A percentile compares a stretch with the other conserved stretches of the same genome.
phyloP scores from a whole-genome alignment of 192 early-diverging fungal genomes.

The Rhizophagus clarus region DNA sequence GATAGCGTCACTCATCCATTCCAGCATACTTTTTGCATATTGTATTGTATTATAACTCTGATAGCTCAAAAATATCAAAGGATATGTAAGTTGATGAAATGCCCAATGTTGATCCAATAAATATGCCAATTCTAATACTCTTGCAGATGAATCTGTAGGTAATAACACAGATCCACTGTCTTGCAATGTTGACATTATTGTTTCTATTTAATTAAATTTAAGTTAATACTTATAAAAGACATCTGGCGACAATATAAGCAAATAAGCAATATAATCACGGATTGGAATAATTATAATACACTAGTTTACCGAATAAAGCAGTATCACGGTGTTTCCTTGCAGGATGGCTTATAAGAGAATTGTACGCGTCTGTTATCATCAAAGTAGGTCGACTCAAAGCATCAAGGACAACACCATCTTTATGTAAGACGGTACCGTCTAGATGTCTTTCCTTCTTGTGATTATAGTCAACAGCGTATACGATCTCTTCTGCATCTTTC shows the following conservation, averaged over 20 bases:
- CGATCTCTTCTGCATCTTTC: constrained; percentile 90
- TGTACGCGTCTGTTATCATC: constrained; percentile 91
- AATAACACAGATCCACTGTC: constrained; percentile 81
- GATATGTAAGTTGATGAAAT: constrained; percentile 57
- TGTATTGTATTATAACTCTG: constrained; percentile 75
- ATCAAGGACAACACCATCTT: constrained; percentile 63
- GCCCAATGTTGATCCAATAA: constrained; percentile 89
- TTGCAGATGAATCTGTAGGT: constrained; percentile 86
- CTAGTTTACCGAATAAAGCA: constrained; percentile 68
- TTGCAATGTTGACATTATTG: constrained; percentile 60
- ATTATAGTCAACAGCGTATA: constrained; percentile 97
- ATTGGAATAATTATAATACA: neutral
- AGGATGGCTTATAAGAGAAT: constrained; percentile 67
- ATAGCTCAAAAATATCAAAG: constrained; percentile 79
- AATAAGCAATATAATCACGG: neutral
- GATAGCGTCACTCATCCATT: constrained; percentile 94
- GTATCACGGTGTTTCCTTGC: constrained; percentile 74
- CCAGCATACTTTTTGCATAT: constrained; percentile 87
- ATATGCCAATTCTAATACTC: constrained; percentile 89
- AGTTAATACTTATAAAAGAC: neutral
- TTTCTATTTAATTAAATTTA: constrained; percentile 46
- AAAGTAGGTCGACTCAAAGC: constrained; percentile 81
- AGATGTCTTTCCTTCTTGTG: constrained; percentile 88
- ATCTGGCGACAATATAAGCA: too few relatives aligned
- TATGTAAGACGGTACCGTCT: constrained; percentile 67